Percentiles rank a stretch among this genome's conserved stretches.
phyloP scores from a whole-genome alignment of 2,329 filamentous ascomycete species.

The Trichoderma oligosporum region DNA sequence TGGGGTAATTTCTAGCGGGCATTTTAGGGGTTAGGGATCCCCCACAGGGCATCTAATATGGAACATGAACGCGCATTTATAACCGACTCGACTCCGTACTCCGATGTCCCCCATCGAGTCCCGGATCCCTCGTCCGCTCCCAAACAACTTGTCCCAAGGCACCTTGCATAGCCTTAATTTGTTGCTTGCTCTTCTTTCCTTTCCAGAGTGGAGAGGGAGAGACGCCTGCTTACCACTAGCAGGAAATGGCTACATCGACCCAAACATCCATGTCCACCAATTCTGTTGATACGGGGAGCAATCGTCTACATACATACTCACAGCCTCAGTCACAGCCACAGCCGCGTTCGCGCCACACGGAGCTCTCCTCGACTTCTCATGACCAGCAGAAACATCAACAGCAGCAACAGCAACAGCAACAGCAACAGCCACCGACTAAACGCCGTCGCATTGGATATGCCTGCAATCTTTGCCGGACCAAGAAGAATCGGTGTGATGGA shows the following conservation, averaged over 20 bases:
- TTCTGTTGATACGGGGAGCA: background rate
- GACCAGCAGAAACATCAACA: background rate
- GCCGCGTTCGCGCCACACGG: background rate
- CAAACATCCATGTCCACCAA: background rate
- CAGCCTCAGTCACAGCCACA: slow-evolving; percentile 8
- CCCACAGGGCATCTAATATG: no score
- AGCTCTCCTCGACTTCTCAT: background rate
- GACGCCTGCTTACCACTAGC: background rate
- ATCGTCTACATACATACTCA: background rate
- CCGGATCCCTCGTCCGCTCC: slow-evolving; percentile 12
- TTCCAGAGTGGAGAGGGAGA: background rate
- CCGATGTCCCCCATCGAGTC: slow-evolving; percentile 3
- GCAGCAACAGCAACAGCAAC: background rate
- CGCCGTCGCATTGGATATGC: slow-evolving; percentile 11
- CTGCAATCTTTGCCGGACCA: slow-evolving; percentile 8
- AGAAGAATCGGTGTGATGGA: slow-evolving; percentile 14
- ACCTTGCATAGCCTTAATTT: no score
- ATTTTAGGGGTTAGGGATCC: background rate
- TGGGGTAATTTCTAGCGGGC: background rate
- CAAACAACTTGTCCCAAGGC: no score
- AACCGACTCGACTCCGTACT: slow-evolving; percentile 9
- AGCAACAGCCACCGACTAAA: background rate
- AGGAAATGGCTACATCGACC: slow-evolving; percentile 10
- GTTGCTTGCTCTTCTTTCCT: no score
- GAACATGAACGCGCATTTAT: no score